Percentiles rank a stretch among this genome's conserved stretches.
Evolutionary conservation across 371 early-diverging fungal genomes (phyloP).

Genomic region (Coemansia sp.): DNA sequence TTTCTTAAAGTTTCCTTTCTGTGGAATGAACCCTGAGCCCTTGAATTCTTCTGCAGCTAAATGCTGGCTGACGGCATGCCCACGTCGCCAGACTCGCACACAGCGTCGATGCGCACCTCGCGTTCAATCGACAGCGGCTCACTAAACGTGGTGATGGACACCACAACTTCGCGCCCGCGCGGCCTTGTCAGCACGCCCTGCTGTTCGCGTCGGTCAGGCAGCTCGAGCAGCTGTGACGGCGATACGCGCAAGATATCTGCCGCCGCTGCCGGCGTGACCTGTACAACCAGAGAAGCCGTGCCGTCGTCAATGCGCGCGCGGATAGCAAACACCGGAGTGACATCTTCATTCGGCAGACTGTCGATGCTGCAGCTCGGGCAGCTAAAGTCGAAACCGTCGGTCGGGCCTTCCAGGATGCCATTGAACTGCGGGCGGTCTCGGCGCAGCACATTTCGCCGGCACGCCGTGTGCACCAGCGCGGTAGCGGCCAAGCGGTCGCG

Average conservation of each 20-base stretch:
- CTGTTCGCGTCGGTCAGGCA: slow-evolving; percentile 24
- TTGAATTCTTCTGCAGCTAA: background rate
- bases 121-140: slow-evolving; percentile 12
- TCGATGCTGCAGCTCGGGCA: slow-evolving; percentile 16
- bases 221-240: slow-evolving; percentile 27
- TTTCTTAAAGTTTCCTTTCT: background rate
- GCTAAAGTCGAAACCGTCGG: slow-evolving; percentile 21
- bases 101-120: slow-evolving; percentile 29
- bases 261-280: slow-evolving; percentile 12
- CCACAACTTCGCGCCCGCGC: slow-evolving; percentile 25
- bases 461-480: slow-evolving; percentile 20
- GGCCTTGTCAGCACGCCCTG: slow-evolving; percentile 9
- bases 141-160: slow-evolving; percentile 22
- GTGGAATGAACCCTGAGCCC: background rate
- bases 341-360: slow-evolving; percentile 2
- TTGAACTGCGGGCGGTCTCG: background rate
- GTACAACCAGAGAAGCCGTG: slow-evolving; percentile 10
- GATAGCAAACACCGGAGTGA: slow-evolving; percentile 19
- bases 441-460: slow-evolving; percentile 11
- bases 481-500: slow-evolving; percentile 32
- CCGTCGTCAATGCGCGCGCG: slow-evolving; percentile 25
- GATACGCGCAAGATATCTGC: slow-evolving; percentile 14
- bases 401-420: slow-evolving; percentile 7
- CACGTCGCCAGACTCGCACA: slow-evolving; percentile 20
- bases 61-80: slow-evolving; percentile 4